phyloP scores from a whole-genome alignment of 805 yeast genomes.

The Candida bentonensis region DNA sequence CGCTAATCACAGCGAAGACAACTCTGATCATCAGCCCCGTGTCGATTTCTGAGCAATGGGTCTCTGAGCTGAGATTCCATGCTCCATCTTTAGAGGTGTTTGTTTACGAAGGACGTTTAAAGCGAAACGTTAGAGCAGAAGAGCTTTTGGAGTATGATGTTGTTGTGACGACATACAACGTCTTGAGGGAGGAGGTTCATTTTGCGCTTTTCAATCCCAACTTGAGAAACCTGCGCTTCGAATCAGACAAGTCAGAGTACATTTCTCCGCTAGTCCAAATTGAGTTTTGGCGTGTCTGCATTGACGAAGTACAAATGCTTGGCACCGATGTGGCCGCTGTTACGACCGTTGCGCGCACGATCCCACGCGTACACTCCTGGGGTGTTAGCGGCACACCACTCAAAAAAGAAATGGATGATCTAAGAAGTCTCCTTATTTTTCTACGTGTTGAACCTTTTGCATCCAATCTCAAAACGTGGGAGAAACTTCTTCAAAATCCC shows the following conservation, averaged over 20 bases:
- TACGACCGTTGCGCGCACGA: conserved; percentile 62
- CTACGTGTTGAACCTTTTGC: conserved; percentile 55
- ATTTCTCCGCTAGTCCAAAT: conserved; percentile 63
- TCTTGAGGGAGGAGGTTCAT: conserved; percentile 62
- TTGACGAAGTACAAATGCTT: conserved; percentile 95
- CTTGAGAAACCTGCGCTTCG: conserved; percentile 22
- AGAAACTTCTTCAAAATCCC: conserved; percentile 20
- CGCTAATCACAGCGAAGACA: conserved; percentile 42
- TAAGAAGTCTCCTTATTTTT: conserved; percentile 58
- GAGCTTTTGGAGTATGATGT: conserved; percentile 52
- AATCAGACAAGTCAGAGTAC: conserved; percentile 8
- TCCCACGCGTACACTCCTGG: conserved; percentile 87
- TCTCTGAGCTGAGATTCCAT: conserved; percentile 46
- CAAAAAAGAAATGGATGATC: conserved; percentile 47
- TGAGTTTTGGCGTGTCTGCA: conserved; percentile 78
- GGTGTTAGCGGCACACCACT: conserved; percentile 96
- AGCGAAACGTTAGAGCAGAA: conserved; percentile 30
- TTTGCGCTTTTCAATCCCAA: conserved; percentile 61
- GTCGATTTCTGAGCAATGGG: conserved; percentile 78
- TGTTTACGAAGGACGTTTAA: conserved; percentile 45
- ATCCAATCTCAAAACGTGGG: conserved; percentile 29
- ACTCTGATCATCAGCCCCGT: conserved; percentile 80
- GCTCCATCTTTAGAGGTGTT: conserved; percentile 50
- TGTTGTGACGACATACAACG: conserved; percentile 64
- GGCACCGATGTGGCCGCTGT: conserved; percentile 59